These are phyloP conservation scores for Tylopilus plumbeoviolaceoides DNA, from an alignment of 768 basidiomycete genomes.

Conservation along the genomic window DNA sequence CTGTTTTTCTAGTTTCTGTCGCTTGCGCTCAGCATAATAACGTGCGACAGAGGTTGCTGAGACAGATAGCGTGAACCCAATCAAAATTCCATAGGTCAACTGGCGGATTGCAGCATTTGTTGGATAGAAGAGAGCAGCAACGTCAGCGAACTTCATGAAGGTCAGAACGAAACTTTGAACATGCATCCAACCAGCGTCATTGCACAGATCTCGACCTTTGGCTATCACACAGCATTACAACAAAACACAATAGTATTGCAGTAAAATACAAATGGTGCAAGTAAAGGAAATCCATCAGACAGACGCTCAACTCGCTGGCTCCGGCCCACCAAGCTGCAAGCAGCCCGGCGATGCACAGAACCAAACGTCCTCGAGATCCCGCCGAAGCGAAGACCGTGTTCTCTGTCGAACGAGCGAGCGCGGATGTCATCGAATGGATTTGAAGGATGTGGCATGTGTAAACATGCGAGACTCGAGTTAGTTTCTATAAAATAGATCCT, in stretches of 20 bases:
- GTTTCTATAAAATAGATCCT: conserved; percentile 80
- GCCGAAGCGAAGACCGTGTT: conserved; percentile 42
- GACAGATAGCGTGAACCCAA: conserved; percentile 75
- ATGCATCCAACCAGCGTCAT: no score
- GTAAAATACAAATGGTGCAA: neutral
- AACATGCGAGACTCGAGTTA: conserved; percentile 78
- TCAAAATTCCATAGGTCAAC: conserved; percentile 50
- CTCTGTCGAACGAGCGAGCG: conserved; percentile 66
- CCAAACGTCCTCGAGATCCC: conserved; percentile 66
- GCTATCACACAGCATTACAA: no score
- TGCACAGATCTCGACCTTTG: no score
- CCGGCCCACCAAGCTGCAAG: conserved; percentile 22
- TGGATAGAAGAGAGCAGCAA: conserved; percentile 21
- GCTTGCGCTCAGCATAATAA: conserved; percentile 49
- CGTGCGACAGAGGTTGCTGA: conserved; percentile 62
- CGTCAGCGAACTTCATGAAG: conserved; percentile 10
- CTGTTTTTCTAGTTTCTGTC: conserved; percentile 30
- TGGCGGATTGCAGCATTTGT: conserved; percentile 29
- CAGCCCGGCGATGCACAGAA: conserved; percentile 27
- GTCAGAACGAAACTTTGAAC: neutral
- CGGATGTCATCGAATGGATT: conserved; percentile 66
- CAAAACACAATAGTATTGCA: no score
- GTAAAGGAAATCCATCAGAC: conserved; percentile 51
- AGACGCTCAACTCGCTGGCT: conserved; percentile 56
- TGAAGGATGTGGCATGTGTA: conserved; percentile 71